Conservation (phyloP, 352 stramenopile species). For the Pythium aquatile region DNA sequence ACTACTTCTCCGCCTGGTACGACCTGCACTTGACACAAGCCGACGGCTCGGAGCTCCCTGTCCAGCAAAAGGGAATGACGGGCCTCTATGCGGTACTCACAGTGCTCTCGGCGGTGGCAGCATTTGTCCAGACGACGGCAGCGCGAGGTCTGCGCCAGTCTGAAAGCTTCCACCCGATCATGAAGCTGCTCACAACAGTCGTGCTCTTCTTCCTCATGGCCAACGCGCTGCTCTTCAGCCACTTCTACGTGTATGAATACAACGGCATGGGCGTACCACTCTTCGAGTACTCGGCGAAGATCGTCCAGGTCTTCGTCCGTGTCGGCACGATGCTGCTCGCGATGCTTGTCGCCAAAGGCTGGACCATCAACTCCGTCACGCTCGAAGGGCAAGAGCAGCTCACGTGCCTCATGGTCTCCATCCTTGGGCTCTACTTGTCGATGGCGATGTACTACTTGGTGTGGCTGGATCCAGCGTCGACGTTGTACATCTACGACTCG, state of each 20-base stretch:
- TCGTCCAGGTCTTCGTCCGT: slow-evolving; percentile 65
- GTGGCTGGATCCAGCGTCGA: slow-evolving; percentile 73
- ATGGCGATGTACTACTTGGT: slow-evolving; percentile 84
- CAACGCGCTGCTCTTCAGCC: slow-evolving; percentile 55
- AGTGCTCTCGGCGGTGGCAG: slow-evolving; percentile 34
- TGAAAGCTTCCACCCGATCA: slow-evolving; percentile 80
- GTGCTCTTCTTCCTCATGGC: slow-evolving; percentile 61
- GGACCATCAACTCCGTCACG: slow-evolving; percentile 71
- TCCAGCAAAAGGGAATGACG: slow-evolving; percentile 61
- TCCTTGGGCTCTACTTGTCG: slow-evolving; percentile 66
- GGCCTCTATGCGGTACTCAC: slow-evolving; percentile 54
- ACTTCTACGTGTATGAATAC: slow-evolving; percentile 60
- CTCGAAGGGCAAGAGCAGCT: slow-evolving; percentile 68
- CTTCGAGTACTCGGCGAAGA: slow-evolving; percentile 68
- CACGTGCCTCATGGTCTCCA: slow-evolving; percentile 57
- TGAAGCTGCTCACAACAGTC: slow-evolving; percentile 64
- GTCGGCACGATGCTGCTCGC: slow-evolving; percentile 69
- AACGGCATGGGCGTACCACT: slow-evolving; percentile 71
- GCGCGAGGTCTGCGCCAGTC: slow-evolving; percentile 44
- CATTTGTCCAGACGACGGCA: slow-evolving; percentile 43
- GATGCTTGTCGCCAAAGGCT: slow-evolving; percentile 77
- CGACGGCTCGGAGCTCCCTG: slow-evolving; percentile 60
- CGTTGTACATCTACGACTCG: slow-evolving; percentile 83
- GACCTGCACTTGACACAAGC: slow-evolving; percentile 74
- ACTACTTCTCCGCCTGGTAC: slow-evolving; percentile 81